These are phyloP conservation scores for Domatiomyces catenatus DNA, from an alignment of 2,329 filamentous ascomycete species.

Conservation along the genomic window DNA sequence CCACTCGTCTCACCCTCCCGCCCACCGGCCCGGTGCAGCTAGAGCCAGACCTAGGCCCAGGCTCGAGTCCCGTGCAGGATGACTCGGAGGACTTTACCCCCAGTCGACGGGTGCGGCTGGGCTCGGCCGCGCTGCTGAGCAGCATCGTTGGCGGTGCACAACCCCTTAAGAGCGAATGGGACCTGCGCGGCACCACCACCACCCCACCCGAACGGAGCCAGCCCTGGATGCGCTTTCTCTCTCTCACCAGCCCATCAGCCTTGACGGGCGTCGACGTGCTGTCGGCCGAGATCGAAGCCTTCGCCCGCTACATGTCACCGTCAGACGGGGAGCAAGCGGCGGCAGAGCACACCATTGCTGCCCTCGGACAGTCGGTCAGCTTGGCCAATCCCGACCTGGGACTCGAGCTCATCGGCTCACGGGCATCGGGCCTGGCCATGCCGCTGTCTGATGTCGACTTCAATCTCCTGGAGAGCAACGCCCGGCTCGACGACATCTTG, in stretches of 20 bases:
- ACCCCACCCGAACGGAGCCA: background rate
- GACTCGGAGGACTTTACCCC: background rate
- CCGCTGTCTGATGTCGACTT: constrained; percentile 42
- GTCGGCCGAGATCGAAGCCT: constrained; percentile 32
- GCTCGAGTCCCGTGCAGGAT: background rate
- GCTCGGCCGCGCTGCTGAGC: background rate
- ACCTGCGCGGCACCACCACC: background rate
- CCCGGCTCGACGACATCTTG: constrained; percentile 4
- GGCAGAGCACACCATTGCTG: constrained; percentile 17
- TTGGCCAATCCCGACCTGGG: constrained; percentile 15
- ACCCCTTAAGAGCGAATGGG: background rate
- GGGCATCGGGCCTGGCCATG: constrained; percentile 36
- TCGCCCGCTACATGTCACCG: constrained; percentile 31
- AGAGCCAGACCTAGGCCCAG: background rate
- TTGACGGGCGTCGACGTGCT: constrained; percentile 10
- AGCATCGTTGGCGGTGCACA: background rate
- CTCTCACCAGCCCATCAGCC: background rate
- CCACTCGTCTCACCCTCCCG: background rate
- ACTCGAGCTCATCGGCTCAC: constrained; percentile 38
- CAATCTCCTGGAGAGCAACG: constrained; percentile 16
- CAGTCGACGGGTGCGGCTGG: background rate
- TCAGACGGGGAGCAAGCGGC: constrained; percentile 27
- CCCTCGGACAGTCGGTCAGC: constrained; percentile 21
- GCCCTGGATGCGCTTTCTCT: background rate
- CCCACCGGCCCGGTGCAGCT: background rate